Conservation (phyloP, 257 asterid species). For the Plantago elongata region DNA sequence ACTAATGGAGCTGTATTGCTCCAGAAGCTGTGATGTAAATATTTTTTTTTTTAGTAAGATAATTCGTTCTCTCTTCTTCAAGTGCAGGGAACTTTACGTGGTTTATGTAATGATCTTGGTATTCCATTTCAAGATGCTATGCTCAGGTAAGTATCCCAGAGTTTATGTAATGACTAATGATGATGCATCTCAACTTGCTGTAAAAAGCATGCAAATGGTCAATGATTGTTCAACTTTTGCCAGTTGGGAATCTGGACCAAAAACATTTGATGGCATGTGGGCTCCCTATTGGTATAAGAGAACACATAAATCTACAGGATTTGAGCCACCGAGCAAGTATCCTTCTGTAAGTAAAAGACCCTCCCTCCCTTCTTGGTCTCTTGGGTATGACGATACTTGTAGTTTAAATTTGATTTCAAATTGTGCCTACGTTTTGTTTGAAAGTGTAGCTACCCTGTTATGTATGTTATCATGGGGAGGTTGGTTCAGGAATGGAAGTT, state of each 20-base stretch:
- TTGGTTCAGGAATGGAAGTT: too few species aligned
- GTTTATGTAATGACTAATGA: slow-evolving; percentile 5
- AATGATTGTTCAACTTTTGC: slow-evolving; percentile 21
- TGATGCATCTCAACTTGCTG: neutral
- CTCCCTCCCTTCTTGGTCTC: neutral
- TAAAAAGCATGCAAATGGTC: neutral
- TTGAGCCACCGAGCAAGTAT: slow-evolving; percentile 44
- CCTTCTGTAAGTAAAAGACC: slow-evolving; percentile 44
- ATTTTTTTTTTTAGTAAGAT: neutral
- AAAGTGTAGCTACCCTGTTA: neutral
- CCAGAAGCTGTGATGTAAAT: too few species aligned
- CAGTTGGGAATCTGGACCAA: slow-evolving; percentile 91
- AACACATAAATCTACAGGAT: slow-evolving; percentile 62
- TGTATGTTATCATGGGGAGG: too few species aligned
- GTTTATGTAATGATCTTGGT: slow-evolving; percentile 71
- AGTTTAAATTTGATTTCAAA: slow-evolving; percentile 1
- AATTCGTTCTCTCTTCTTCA: slow-evolving; percentile 17
- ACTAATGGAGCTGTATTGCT: too few species aligned
- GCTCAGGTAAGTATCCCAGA: slow-evolving; percentile 54
- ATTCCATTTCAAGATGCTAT: slow-evolving; percentile 76
- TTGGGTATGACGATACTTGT: neutral
- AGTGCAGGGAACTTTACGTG: slow-evolving; percentile 57
- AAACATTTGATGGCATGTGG: slow-evolving; percentile 74
- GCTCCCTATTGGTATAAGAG: slow-evolving; percentile 70
- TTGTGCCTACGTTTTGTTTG: neutral